A percentile compares a stretch with the other conserved stretches of the same genome.
phyloP scores from a whole-genome alignment of 192 early-diverging fungal species.

The Paraglomus brasilianum region DNA sequence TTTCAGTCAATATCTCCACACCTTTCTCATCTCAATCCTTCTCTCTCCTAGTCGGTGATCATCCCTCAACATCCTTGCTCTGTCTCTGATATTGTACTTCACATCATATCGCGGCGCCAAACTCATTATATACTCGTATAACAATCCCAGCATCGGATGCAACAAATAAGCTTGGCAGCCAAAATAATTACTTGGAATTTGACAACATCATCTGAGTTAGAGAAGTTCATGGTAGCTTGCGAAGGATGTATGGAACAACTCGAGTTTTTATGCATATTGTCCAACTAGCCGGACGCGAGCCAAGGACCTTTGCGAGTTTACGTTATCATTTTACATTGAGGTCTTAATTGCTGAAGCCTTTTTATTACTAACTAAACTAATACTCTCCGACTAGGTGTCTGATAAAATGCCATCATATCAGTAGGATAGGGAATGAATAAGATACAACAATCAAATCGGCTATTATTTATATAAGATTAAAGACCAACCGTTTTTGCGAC shows the following conservation, averaged over 20 bases:
- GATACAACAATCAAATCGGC: background rate
- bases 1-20: slow-evolving; percentile 41
- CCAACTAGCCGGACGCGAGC: slow-evolving; percentile 90
- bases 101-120: slow-evolving; percentile 90
- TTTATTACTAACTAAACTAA: slow-evolving; percentile 76
- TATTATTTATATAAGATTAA: background rate
- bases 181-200: slow-evolving; percentile 86
- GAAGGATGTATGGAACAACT: slow-evolving; percentile 80
- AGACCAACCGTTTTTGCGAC: slow-evolving; percentile 55
- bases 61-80: slow-evolving; percentile 71
- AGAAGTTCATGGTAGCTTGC: slow-evolving; percentile 65
- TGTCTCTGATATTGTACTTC: slow-evolving; percentile 87
- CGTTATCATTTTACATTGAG: slow-evolving; percentile 47
- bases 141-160: slow-evolving; percentile 40
- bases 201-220: slow-evolving; percentile 58
- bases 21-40: slow-evolving; percentile 23
- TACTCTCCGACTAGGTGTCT: slow-evolving; percentile 76
- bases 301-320: slow-evolving; percentile 58
- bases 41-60: slow-evolving; percentile 27
- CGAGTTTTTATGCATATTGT: slow-evolving; percentile 67
- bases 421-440: background rate
- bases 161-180: slow-evolving; percentile 64
- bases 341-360: slow-evolving; percentile 58
- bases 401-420: background rate
- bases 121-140: slow-evolving; percentile 78